Percentiles rank a stretch among this genome's conserved stretches.
Evolutionary conservation across 257 asterid species (phyloP).

Genomic region (Solanum pimpinellifolium): DNA sequence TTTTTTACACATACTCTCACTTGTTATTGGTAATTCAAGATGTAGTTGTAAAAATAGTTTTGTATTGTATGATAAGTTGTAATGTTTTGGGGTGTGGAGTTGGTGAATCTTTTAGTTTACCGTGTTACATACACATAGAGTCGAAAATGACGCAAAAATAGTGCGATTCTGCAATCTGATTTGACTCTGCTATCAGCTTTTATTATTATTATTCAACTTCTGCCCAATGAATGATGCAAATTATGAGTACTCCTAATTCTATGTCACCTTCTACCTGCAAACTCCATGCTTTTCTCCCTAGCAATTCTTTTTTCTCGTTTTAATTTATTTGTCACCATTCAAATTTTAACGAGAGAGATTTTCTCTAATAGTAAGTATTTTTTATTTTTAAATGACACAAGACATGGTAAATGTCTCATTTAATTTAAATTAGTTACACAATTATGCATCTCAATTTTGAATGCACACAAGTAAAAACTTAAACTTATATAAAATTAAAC

Average conservation of each 20-base stretch:
- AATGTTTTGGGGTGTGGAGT: background rate
- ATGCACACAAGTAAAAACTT: no score
- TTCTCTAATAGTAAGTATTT: no score
- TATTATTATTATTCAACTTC: background rate
- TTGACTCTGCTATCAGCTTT: background rate
- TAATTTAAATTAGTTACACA: no score
- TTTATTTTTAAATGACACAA: background rate
- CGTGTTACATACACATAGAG: background rate
- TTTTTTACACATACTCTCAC: background rate
- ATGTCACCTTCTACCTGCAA: background rate
- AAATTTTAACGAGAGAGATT: background rate
- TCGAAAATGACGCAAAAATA: conserved; percentile 5
- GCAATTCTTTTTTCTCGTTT: conserved; percentile 14
- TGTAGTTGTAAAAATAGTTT: background rate
- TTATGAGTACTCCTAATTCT: background rate
- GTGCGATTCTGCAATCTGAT: background rate
- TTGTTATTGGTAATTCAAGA: background rate
- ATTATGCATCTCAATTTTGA: no score
- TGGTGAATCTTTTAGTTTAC: background rate
- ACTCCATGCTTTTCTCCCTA: conserved; percentile 42
- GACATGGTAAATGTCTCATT: no score
- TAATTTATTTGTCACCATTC: background rate
- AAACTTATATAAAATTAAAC: no score
- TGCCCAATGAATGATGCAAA: background rate
- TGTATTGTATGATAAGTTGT: background rate